Conservation (phyloP, 2,329 filamentous ascomycete genomes). For the Phialophora macrospora region DNA sequence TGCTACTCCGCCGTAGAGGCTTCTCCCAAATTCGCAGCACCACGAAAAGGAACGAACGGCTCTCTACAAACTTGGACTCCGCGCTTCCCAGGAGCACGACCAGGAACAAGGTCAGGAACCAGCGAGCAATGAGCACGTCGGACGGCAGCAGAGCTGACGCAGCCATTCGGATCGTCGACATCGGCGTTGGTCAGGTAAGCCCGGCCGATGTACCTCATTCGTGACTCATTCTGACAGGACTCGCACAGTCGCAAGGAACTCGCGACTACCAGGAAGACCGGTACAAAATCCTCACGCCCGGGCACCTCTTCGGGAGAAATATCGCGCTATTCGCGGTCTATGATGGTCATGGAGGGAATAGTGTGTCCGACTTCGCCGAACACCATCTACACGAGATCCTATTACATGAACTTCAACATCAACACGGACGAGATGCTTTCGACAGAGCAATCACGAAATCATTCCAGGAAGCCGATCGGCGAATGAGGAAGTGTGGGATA, state of each 20-base stretch:
- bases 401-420: constrained; percentile 1
- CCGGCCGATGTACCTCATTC: neutral
- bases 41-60: neutral
- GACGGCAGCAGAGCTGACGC: neutral
- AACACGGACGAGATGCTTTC: constrained; percentile 5
- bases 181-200: neutral
- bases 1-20: neutral
- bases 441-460: neutral
- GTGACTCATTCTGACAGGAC: neutral
- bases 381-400: neutral
- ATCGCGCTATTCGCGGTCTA: constrained; percentile 8
- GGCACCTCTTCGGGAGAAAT: neutral
- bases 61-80: neutral
- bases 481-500: neutral
- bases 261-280: constrained; percentile 3
- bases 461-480: constrained; percentile 1
- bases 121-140: neutral
- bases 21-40: neutral
- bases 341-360: neutral
- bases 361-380: neutral
- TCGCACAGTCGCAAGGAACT: neutral
- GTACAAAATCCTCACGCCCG: neutral
- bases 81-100: neutral
- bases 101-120: neutral
- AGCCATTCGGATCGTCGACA: neutral